Evolutionary conservation across 2,329 filamentous ascomycete genomes (phyloP).

Genomic region (Paecilomyces sp.): DNA sequence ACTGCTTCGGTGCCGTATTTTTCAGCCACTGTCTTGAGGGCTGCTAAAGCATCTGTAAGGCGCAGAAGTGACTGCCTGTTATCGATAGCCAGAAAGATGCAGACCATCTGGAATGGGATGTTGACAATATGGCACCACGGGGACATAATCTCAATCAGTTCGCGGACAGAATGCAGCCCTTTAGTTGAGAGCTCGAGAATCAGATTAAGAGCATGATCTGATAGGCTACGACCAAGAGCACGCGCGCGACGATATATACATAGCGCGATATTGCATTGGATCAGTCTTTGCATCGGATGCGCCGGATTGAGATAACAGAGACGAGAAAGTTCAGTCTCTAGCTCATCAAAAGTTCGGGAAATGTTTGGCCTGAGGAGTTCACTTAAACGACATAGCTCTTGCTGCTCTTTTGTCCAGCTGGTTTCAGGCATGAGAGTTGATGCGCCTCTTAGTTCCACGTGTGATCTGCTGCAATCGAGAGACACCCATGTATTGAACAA

Average conservation of each 20-base stretch:
- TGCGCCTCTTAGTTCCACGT: constrained; percentile 2
- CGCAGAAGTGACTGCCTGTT: neutral
- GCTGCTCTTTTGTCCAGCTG: constrained; percentile 4
- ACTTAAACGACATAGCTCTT: constrained; percentile 3
- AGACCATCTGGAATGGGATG: constrained; percentile 11
- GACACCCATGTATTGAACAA: constrained; percentile 10
- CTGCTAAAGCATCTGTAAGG: neutral
- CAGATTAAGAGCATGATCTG: neutral
- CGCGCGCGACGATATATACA: neutral
- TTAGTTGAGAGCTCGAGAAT: neutral
- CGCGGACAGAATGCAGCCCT: neutral
- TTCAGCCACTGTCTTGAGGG: neutral
- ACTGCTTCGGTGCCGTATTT: neutral
- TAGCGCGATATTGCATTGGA: neutral
- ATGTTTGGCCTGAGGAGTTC: constrained; percentile 3
- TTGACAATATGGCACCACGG: constrained; percentile 14
- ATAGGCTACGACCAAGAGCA: neutral
- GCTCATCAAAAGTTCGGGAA: neutral
- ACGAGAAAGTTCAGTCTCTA: constrained; percentile 3
- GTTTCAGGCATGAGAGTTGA: constrained; percentile 1
- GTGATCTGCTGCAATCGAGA: constrained; percentile 5
- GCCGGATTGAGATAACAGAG: neutral
- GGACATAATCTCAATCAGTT: neutral
- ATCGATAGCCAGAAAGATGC: neutral
- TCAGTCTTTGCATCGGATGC: constrained; percentile 2